Evolutionary conservation across 2,329 filamentous ascomycete genomes (phyloP).

Genomic region (Endoconidiophora polonica): DNA sequence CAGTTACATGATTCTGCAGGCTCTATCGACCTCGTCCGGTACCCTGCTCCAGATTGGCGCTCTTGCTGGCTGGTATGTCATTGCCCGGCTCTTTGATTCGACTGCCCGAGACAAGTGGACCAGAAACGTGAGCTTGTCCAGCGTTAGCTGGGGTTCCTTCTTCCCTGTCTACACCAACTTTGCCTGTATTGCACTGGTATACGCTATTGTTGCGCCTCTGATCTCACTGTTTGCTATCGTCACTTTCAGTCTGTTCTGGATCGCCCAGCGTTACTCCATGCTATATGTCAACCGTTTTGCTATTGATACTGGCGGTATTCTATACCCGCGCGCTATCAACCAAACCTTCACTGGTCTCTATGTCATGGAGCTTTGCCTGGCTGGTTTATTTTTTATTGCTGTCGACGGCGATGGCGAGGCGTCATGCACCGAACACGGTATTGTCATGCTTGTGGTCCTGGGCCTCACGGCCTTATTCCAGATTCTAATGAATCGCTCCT

Average conservation of each 20-base stretch:
- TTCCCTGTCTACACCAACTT: constrained; percentile 97
- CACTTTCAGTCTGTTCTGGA: constrained; percentile 81
- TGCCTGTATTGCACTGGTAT: constrained; percentile 79
- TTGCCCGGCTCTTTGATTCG: constrained; percentile 66
- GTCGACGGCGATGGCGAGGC: constrained; percentile 34
- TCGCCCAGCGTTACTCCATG: constrained; percentile 93
- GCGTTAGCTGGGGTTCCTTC: constrained; percentile 78
- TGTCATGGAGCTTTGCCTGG: constrained; percentile 78
- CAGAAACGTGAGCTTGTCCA: constrained; percentile 61
- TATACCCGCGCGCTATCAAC: constrained; percentile 87
- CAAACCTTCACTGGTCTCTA: constrained; percentile 92
- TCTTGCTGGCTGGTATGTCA: constrained; percentile 63
- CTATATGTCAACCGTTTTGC: constrained; percentile 84
- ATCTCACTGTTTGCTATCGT: constrained; percentile 88
- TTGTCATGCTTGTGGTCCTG: constrained; percentile 65
- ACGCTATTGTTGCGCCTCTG: constrained; percentile 73
- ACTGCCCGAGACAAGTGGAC: constrained; percentile 72
- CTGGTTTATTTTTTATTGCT: constrained; percentile 77
- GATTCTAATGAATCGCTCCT: constrained; percentile 62
- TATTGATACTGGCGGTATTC: constrained; percentile 76
- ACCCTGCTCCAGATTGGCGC: constrained; percentile 71
- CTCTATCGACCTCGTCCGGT: constrained; percentile 76
- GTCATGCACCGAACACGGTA: constrained; percentile 58
- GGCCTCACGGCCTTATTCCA: constrained; percentile 64
- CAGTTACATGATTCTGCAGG: constrained; percentile 93